A percentile compares a stretch with the other conserved stretches of the same genome.
These are phyloP conservation scores for Salvia sclarea DNA, from an alignment of 305 asterid genomes.

Conservation along the genomic window DNA sequence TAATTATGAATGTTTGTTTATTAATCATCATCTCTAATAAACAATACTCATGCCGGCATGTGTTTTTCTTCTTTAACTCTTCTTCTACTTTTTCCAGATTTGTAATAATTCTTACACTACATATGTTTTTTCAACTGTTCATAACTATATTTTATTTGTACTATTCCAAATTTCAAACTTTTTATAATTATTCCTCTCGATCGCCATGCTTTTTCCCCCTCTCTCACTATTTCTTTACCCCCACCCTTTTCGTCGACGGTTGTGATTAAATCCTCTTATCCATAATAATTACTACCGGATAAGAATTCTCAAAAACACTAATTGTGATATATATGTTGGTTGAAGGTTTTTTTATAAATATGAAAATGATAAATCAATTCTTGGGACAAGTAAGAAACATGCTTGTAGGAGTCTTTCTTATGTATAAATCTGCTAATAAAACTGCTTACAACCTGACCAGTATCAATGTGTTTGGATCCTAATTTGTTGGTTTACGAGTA, in stretches of 20 bases:
- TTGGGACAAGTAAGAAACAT: too few species aligned
- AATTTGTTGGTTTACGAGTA: too few species aligned
- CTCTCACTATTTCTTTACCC: conserved; percentile 25
- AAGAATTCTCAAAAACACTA: not conserved
- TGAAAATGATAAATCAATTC: too few species aligned
- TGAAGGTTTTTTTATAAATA: too few species aligned
- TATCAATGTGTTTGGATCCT: too few species aligned
- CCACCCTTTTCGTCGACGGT: not conserved
- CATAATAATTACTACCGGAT: not conserved
- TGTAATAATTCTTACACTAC: conserved; percentile 23
- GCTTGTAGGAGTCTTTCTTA: too few species aligned
- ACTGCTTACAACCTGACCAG: too few species aligned
- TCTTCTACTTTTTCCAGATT: conserved; percentile 25
- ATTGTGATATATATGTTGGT: too few species aligned
- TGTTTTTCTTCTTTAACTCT: conserved; percentile 32
- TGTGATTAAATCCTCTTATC: not conserved
- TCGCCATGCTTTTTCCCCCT: conserved; percentile 20
- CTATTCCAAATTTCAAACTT: conserved; percentile 14
- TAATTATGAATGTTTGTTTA: conserved; percentile 21
- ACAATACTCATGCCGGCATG: conserved; percentile 39
- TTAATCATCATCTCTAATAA: conserved; percentile 21
- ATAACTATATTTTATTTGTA: conserved; percentile 12
- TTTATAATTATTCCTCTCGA: conserved; percentile 27
- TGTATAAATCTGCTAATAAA: too few species aligned
- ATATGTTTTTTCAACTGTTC: conserved; percentile 28